These are phyloP conservation scores for Trichoderma sp. DNA, from an alignment of 2,329 filamentous ascomycete species.

Conservation along the genomic window DNA sequence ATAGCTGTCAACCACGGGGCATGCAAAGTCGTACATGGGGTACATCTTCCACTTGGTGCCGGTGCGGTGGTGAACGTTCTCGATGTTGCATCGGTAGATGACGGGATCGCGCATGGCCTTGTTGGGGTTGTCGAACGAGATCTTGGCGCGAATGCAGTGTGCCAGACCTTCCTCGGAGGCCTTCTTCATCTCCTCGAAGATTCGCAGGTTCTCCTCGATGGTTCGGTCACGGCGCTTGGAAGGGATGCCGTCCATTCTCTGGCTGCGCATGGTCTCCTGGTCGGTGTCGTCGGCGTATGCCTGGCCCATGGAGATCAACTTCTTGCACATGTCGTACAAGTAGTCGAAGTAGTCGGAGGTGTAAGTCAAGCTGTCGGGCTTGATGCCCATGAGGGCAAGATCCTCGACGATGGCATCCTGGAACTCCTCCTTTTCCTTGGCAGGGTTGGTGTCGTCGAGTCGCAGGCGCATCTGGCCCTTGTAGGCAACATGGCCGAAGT, in stretches of 20 bases:
- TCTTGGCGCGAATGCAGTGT: slow-evolving; percentile 94
- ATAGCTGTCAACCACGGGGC: slow-evolving; percentile 76
- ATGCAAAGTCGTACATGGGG: slow-evolving; percentile 85
- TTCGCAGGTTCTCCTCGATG: slow-evolving; percentile 80
- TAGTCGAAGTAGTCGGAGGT: slow-evolving; percentile 96
- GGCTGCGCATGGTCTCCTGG: slow-evolving; percentile 81
- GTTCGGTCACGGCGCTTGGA: slow-evolving; percentile 78
- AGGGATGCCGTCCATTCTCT: slow-evolving; percentile 81
- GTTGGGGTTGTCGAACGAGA: slow-evolving; percentile 88
- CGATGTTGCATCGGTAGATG: slow-evolving; percentile 87
- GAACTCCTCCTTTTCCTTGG: slow-evolving; percentile 96
- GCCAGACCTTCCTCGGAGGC: slow-evolving; percentile 75
- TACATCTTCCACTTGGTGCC: slow-evolving; percentile 82
- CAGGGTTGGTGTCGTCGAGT: slow-evolving; percentile 96
- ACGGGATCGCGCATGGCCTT: slow-evolving; percentile 96
- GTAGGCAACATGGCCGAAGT: slow-evolving; percentile 93
- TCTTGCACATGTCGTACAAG: slow-evolving; percentile 81
- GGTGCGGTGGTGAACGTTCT: slow-evolving; percentile 72
- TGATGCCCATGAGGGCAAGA: slow-evolving; percentile 86
- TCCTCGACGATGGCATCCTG: slow-evolving; percentile 94
- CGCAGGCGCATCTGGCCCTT: slow-evolving; percentile 87
- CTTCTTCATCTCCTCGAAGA: slow-evolving; percentile 92
- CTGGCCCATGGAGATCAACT: slow-evolving; percentile 81
- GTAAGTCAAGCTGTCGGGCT: slow-evolving; percentile 82
- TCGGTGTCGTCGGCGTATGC: slow-evolving; percentile 96